Base-by-base conservation (phyloP, 495 filamentous ascomycete species). In the Bryoglossum gracile region DNA sequence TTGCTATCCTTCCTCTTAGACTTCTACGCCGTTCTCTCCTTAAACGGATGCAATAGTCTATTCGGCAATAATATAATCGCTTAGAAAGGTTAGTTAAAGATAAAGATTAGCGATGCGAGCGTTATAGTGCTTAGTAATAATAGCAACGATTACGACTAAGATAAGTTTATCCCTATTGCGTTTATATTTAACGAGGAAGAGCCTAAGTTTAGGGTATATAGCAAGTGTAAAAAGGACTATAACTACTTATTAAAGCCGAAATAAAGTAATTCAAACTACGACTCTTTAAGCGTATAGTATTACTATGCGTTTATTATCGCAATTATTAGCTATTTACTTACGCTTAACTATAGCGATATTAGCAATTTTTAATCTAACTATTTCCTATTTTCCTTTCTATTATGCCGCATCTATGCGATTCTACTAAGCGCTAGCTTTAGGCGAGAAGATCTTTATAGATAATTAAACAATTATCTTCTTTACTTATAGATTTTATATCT, bases 91-190 rank as follows among this genome's bases (percentile, higher is more conserved):
- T 46, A 28, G 43, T 46, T 28, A 2, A 21, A 46, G 43, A 46
- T 35, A 28, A 46, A 46, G 33, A 46, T 46, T 36, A 28, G 43
- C 26, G 43, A 35, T 34, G 43, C 43, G 28, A 46, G 26, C 43
- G 43, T 34, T 46, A 16, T 46, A 35, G 43, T 46, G 43, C 43
- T 28, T 17, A 46, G 43, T 16, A 35, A 46, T 8, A 22, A 37
- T 17, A 19, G 14, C 16, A 17, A 46, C 11, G 16, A 17, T 17
- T 46, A 46, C 43, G 25, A 46, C 43, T 8, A 46, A 36, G 43
- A 46, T 28, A 46, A 46, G 43, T 35, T 46, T 36, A 46, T 46
- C 28, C 28, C 43, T 17, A 23, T 46, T 16, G 33, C 17, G 16
- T 46, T 46, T 21, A 17, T 28, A 4, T 46, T 46, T 35, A 28